Evolutionary conservation across 2,329 filamentous ascomycete genomes (phyloP).

Genomic region (Elsinoe batatas): DNA sequence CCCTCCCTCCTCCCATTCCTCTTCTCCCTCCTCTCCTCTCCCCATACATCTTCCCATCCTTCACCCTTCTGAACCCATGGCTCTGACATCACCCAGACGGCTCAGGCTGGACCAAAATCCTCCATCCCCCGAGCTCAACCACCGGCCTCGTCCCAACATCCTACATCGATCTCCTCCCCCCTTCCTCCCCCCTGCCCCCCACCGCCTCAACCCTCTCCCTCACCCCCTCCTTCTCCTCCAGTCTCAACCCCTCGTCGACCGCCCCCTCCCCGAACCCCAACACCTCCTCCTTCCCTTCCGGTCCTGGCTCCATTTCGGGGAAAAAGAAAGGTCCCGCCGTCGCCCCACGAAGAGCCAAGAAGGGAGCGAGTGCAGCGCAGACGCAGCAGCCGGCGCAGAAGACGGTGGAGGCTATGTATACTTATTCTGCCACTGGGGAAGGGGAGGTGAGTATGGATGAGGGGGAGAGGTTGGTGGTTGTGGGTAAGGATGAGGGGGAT

Average conservation of each 20-base stretch:
- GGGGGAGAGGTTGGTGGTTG: conserved; percentile 83
- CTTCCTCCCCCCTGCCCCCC: conserved; percentile 45
- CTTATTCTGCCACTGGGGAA: conserved; percentile 77
- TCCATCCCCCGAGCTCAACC: conserved; percentile 44
- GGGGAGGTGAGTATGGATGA: conserved; percentile 83
- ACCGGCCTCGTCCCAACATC: conserved; percentile 80
- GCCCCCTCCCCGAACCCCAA: conserved; percentile 49
- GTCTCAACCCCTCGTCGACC: conserved; percentile 46
- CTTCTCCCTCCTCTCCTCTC: too few relatives aligned
- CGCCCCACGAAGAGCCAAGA: conserved; percentile 73
- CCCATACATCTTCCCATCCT: too few relatives aligned
- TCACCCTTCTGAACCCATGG: too few relatives aligned
- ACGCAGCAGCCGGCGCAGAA: conserved; percentile 31
- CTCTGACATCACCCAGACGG: conserved; percentile 52
- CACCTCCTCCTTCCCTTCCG: conserved; percentile 56
- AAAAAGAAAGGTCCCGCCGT: conserved; percentile 91
- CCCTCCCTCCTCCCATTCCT: background rate
- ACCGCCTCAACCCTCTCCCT: background rate
- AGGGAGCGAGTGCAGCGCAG: background rate
- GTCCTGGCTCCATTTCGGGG: conserved; percentile 37
- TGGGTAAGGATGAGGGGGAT: conserved; percentile 80
- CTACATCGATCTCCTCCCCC: conserved; percentile 61
- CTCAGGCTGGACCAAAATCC: conserved; percentile 82
- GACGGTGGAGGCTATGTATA: conserved; percentile 88
- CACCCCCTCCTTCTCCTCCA: conserved; percentile 13